Evolutionary conservation across 1,284 basidiomycete species (phyloP), one percentile per base, ranked within the genome.

Genomic region (Trametes versicolor): DNA sequence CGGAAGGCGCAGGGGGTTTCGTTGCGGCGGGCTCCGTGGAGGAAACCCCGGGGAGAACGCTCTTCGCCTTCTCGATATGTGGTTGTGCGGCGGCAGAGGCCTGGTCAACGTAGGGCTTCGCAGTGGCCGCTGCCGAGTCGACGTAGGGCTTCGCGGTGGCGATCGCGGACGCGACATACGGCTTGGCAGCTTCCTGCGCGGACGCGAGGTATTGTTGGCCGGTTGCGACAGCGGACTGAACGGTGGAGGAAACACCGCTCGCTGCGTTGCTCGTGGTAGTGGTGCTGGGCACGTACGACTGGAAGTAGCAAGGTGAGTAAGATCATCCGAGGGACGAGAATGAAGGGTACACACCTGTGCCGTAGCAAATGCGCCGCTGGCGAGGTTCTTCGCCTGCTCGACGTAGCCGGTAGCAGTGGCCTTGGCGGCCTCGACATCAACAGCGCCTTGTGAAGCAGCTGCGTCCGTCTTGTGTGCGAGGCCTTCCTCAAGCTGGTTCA

Each of bases 391-490:
- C 3, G 83, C 87, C 69, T 86, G 83, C 23, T 85, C 82, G 5
- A 89, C 74, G 70, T 79, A 47, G 77, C 78, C 51, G 15, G 55
- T 49, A 34, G 82, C 81, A 3, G 80, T 70, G 2, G 77, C 79
- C 67, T 83, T 82, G 0, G 79, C 80, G 13, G 76, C 75, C 17
- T 82, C 78, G 3, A 89, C 78, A 65, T 85, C 82, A 8, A 75
- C 73, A 68, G 85, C 78, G 3, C 88, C 88, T 72, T 90, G 80
- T 0, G 78, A 77, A 17, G 85, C 85, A n/a, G 87, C 89, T 1
- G 75, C 77, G 51, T 86, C 75, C 0, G 84, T 86, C 67, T 78
- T 83, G 50, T 77, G 72, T 48, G 77, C 77, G 6, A 82, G 78
- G 45, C 81, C 76, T 13, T 74, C 70, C 62, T 82, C 77, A 23